phyloP scores from a whole-genome alignment of 2,329 filamentous ascomycete species.

The Lasiodiplodia hormozganensis region DNA sequence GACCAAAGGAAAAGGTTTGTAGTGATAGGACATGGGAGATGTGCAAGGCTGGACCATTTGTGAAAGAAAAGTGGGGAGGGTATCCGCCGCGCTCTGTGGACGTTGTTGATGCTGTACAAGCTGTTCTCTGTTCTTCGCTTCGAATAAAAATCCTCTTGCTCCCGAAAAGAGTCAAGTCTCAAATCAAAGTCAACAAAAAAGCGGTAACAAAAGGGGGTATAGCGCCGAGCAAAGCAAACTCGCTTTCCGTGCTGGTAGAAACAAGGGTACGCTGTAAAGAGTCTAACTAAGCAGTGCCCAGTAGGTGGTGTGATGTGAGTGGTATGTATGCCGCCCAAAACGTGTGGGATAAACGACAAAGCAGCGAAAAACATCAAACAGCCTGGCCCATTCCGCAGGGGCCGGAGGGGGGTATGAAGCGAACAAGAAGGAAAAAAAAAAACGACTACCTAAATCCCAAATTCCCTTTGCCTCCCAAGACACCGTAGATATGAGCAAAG shows the following conservation, averaged over 20 bases:
- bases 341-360: slow-evolving; percentile 6
- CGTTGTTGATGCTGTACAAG: slow-evolving; percentile 21
- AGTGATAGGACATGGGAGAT: slow-evolving; percentile 17
- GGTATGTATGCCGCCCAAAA: slow-evolving; percentile 23
- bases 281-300: slow-evolving; percentile 22
- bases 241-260: slow-evolving; percentile 27
- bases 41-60: slow-evolving; percentile 11
- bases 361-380: slow-evolving; percentile 26
- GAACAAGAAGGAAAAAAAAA: slow-evolving; percentile 27
- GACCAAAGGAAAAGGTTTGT: slow-evolving; percentile 10
- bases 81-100: slow-evolving; percentile 15
- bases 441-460: slow-evolving; percentile 27
- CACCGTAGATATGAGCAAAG: slow-evolving; percentile 25
- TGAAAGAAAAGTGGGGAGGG: slow-evolving; percentile 5
- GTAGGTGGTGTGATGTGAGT: slow-evolving; percentile 25
- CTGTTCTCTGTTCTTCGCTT: slow-evolving; percentile 19
- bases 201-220: slow-evolving; percentile 27
- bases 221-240: slow-evolving; percentile 28
- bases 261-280: slow-evolving; percentile 23
- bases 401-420: slow-evolving; percentile 30
- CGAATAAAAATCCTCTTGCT: slow-evolving; percentile 1
- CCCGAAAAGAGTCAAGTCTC: slow-evolving; percentile 15
- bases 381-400: slow-evolving; percentile 23
- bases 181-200: slow-evolving; percentile 24
- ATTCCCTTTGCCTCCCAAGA: slow-evolving; percentile 18